Conservation (phyloP, 2,329 filamentous ascomycete genomes). For the Beauveria asiatica region DNA sequence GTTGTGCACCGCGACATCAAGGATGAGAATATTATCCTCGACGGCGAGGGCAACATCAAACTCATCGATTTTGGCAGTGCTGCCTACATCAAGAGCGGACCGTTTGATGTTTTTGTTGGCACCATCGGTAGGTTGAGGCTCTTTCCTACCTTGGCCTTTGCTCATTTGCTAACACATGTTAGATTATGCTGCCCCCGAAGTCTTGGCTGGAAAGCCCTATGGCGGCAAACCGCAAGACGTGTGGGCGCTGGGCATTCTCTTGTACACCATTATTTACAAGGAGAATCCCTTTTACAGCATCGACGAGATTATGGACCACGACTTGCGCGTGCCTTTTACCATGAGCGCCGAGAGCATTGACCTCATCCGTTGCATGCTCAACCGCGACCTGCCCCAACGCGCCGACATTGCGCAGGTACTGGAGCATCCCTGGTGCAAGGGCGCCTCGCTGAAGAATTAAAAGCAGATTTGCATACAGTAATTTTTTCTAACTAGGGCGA, state of each 20-base stretch:
- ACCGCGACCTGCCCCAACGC: conserved; percentile 75
- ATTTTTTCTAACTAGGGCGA: not conserved
- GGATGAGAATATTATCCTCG: conserved; percentile 93
- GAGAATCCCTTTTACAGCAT: conserved; percentile 99
- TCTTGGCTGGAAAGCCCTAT: conserved; percentile 85
- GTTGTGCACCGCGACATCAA: conserved; percentile 99
- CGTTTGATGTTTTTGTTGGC: conserved; percentile 97
- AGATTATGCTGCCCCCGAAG: conserved; percentile 99
- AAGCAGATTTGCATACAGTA: not conserved
- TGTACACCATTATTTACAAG: conserved; percentile 99
- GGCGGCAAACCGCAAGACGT: conserved; percentile 96
- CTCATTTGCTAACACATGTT: not conserved
- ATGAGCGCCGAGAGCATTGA: conserved; percentile 90
- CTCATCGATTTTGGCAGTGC: conserved; percentile 97
- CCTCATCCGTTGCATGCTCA: conserved; percentile 82
- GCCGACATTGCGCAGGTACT: conserved; percentile 84
- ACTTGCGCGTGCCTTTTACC: conserved; percentile 80
- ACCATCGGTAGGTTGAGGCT: conserved; percentile 71
- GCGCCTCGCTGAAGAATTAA: conserved; percentile 7
- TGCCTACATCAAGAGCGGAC: conserved; percentile 95
- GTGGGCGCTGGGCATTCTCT: conserved; percentile 91
- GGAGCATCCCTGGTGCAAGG: conserved; percentile 71
- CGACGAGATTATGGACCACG: conserved; percentile 98
- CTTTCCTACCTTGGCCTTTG: not conserved
- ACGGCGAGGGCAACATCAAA: conserved; percentile 92